Evolutionary conservation across 2,329 filamentous ascomycete genomes (phyloP).

Genomic region (Neoscytalidium dimidiatum): DNA sequence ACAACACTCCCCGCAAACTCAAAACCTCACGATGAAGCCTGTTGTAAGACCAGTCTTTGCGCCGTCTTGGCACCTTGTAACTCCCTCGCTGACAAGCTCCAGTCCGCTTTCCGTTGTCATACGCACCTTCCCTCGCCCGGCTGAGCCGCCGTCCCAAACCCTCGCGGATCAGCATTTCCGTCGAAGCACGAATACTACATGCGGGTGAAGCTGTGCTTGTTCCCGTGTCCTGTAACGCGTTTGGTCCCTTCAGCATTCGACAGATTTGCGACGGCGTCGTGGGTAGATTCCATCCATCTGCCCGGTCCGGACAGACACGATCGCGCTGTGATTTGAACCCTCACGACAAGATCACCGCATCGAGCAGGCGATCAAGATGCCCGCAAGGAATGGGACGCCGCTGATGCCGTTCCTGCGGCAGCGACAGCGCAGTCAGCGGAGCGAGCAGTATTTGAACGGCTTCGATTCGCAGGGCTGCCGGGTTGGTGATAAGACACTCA

Average conservation of each 20-base stretch:
- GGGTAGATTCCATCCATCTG: not conserved
- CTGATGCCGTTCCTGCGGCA: not conserved
- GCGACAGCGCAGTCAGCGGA: not conserved
- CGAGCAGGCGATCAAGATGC: not conserved
- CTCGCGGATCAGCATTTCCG: too few species aligned
- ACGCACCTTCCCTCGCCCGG: too few species aligned
- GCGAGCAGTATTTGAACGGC: not conserved
- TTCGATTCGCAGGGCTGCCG: conserved; percentile 1
- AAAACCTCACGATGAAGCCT: not conserved
- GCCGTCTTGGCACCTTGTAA: not conserved
- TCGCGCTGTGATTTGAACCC: not conserved
- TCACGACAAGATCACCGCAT: not conserved
- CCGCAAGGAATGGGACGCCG: not conserved
- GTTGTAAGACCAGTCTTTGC: not conserved
- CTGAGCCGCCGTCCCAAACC: too few species aligned
- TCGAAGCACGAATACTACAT: too few species aligned
- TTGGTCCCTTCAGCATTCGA: too few species aligned
- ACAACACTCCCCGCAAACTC: not conserved
- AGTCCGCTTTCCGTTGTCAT: too few species aligned
- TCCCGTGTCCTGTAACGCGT: too few species aligned
- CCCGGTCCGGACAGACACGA: not conserved
- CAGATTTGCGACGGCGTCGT: too few species aligned
- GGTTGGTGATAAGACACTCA: not conserved
- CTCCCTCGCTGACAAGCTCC: not conserved
- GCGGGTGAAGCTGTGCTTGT: too few species aligned